Conservation (phyloP, 257 asterid species). For the Gardenia jasminoides region DNA sequence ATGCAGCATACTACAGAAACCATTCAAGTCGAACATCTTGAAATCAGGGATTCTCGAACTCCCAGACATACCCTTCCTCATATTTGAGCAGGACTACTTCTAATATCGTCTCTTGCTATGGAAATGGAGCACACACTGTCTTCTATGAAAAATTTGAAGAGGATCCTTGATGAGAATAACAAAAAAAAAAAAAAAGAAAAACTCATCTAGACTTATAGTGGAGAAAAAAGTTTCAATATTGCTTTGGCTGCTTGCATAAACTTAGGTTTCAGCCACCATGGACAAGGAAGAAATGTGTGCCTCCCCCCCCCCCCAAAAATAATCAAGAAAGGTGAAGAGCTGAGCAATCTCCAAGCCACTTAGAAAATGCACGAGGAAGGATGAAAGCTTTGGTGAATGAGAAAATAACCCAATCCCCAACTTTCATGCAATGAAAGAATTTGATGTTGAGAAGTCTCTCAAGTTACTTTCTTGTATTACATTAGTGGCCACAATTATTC, state of each 20-base stretch:
- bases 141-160: conserved; percentile 14
- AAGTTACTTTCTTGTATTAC: neutral
- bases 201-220: conserved; percentile 2
- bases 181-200: neutral
- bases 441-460: neutral
- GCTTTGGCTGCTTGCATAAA: too few species aligned
- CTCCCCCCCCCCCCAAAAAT: conserved; percentile 10
- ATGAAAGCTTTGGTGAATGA: neutral
- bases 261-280: conserved; percentile 3
- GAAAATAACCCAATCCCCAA: neutral
- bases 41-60: neutral
- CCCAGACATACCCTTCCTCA: conserved; percentile 11
- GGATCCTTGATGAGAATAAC: neutral
- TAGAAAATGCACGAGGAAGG: neutral
- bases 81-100: conserved; percentile 12
- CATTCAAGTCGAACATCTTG: conserved; percentile 17
- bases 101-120: conserved; percentile 21
- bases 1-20: conserved; percentile 11
- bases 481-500: neutral
- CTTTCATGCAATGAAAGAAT: conserved; percentile 2
- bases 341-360: conserved; percentile 11
- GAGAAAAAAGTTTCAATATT: conserved; percentile 3
- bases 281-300: conserved; percentile 11
- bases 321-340: conserved; percentile 15
- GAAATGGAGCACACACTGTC: conserved; percentile 25